Conservation (phyloP, 2,329 filamentous ascomycete genomes). For the Hymenoscyphus fraxineus region DNA sequence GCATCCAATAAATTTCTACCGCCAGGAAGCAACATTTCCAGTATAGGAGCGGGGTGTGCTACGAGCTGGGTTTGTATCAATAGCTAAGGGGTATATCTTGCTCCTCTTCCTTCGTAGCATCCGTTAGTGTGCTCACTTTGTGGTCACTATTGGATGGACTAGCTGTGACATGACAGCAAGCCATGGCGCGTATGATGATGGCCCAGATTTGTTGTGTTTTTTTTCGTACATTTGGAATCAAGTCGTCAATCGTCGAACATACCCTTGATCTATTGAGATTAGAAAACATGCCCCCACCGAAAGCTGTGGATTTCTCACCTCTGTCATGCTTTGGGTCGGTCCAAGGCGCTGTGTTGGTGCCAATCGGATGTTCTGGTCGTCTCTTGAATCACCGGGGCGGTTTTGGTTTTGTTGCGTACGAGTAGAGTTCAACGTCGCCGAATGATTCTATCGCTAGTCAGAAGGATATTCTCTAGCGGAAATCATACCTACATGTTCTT, state of each 20-base stretch:
- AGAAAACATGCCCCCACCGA: conserved; percentile 14
- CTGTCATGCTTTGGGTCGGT: conserved; percentile 70
- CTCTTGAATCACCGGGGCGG: conserved; percentile 3
- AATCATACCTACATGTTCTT: conserved; percentile 51
- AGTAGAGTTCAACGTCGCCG: conserved; percentile 28
- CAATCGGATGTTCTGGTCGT: neutral
- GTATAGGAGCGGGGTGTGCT: conserved; percentile 80
- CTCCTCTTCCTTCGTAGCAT: neutral
- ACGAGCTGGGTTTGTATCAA: conserved; percentile 72
- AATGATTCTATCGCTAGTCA: conserved; percentile 31
- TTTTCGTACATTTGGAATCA: neutral
- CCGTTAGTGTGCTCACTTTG: neutral
- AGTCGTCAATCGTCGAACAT: conserved; percentile 35
- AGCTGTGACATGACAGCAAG: neutral
- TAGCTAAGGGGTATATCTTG: conserved; percentile 17
- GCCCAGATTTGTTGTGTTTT: neutral
- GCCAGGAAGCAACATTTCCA: conserved; percentile 48
- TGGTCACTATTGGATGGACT: neutral
- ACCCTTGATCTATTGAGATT: conserved; percentile 30
- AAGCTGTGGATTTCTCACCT: conserved; percentile 46
- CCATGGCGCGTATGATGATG: neutral
- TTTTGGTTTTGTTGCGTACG: conserved; percentile 18
- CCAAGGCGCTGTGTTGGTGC: conserved; percentile 46
- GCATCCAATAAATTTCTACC: conserved; percentile 53
- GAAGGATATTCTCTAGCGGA: conserved; percentile 13